A percentile compares a stretch with the other conserved stretches of the same genome.
Evolutionary conservation across 2,329 filamentous ascomycete genomes (phyloP).

Genomic region (Chaetomiaceae sp.): DNA sequence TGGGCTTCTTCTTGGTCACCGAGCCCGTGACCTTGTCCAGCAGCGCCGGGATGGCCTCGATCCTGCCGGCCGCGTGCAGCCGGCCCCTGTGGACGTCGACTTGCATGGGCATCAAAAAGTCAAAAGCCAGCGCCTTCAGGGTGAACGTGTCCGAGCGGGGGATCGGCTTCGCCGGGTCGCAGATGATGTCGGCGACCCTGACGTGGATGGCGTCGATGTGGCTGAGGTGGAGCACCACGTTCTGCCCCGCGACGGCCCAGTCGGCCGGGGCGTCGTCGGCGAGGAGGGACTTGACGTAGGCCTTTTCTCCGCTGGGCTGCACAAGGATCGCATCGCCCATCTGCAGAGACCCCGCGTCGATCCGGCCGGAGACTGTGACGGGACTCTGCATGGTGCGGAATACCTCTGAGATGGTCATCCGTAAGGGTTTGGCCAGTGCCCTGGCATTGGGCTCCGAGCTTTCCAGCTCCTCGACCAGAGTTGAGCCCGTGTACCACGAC

Average conservation of each 20-base stretch:
- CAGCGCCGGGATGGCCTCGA: slow-evolving; percentile 65
- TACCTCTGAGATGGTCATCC: slow-evolving; percentile 82
- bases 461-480: slow-evolving; percentile 80
- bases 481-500: slow-evolving; percentile 76
- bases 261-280: slow-evolving; percentile 68
- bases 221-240: slow-evolving; percentile 74
- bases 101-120: slow-evolving; percentile 80
- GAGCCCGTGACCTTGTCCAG: slow-evolving; percentile 75
- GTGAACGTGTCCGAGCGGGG: slow-evolving; percentile 68
- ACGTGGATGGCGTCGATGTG: slow-evolving; percentile 84
- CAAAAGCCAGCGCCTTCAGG: slow-evolving; percentile 82
- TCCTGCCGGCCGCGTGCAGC: slow-evolving; percentile 70
- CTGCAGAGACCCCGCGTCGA: slow-evolving; percentile 81
- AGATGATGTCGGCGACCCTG: slow-evolving; percentile 81
- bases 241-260: slow-evolving; percentile 92
- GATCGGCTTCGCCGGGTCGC: slow-evolving; percentile 62
- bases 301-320: slow-evolving; percentile 76
- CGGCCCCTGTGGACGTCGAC: slow-evolving; percentile 86
- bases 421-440: slow-evolving; percentile 71
- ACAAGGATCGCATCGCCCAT: slow-evolving; percentile 74
- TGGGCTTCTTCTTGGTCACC: slow-evolving; percentile 76
- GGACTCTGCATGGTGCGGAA: slow-evolving; percentile 79
- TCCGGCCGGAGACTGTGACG: slow-evolving; percentile 76
- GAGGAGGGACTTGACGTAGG: slow-evolving; percentile 75
- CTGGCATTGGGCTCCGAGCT: slow-evolving; percentile 68